These are phyloP conservation scores for Punica granatum DNA, from an alignment of 345 rosid genomes.

Conservation along the genomic window DNA sequence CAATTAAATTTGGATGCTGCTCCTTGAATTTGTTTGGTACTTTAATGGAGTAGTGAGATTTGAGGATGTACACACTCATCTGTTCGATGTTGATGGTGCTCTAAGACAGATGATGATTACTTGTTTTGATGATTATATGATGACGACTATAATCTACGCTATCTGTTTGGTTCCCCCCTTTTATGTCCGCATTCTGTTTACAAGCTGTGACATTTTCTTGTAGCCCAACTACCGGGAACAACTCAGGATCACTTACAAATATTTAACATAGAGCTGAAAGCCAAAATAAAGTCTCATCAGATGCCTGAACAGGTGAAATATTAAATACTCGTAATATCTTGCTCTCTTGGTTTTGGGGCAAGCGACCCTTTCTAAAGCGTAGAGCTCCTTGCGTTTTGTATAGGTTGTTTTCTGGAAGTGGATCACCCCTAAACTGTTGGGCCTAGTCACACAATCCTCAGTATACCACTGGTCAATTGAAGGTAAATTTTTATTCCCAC, in stretches of 20 bases:
- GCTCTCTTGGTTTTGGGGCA: neutral
- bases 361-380: neutral
- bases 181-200: conserved; percentile 2
- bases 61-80: neutral
- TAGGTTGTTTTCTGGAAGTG: conserved; percentile 99
- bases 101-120: neutral
- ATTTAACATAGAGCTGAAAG: conserved; percentile 94
- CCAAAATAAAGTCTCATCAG: conserved; percentile 89
- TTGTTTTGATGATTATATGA: neutral
- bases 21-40: neutral
- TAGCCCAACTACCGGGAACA: conserved; percentile 95
- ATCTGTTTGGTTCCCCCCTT: neutral
- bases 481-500: conserved; percentile 37
- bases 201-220: conserved; percentile 15
- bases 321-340: conserved; percentile 1
- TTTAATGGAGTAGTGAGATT: neutral
- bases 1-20: neutral
- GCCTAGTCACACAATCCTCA: conserved; percentile 78
- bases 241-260: conserved; percentile 97
- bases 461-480: conserved; percentile 99
- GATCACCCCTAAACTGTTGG: conserved; percentile 90
- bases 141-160: neutral
- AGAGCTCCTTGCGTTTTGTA: conserved; percentile 10
- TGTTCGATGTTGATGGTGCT: neutral
- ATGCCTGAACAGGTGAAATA: conserved; percentile 90